Percentiles rank a stretch among this genome's conserved stretches.
Conservation (phyloP, 2,329 filamentous ascomycete genomes). For the Cladosporium sp. region DNA sequence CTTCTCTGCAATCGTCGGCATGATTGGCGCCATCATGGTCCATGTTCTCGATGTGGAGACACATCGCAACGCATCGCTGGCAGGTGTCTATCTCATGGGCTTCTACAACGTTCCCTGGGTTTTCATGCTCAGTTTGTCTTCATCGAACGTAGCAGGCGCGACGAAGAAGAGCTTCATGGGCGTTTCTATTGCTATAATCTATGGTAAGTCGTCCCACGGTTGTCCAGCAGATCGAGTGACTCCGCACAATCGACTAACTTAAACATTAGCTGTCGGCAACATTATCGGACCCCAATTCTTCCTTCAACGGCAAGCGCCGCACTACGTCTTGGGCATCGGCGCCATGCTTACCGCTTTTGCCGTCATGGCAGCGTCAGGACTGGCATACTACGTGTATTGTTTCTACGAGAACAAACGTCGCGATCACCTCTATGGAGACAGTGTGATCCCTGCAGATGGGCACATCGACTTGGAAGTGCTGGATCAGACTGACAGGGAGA, state of each 20-base stretch:
- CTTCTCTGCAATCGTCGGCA: slow-evolving; percentile 56
- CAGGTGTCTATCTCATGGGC: background rate
- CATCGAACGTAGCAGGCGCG: background rate
- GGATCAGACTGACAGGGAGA: background rate
- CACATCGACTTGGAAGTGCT: background rate
- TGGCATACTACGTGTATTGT: background rate
- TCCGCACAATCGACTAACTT: too few relatives aligned
- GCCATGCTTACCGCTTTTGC: background rate
- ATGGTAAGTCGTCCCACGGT: background rate
- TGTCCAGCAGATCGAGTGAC: too few relatives aligned
- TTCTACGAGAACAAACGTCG: background rate
- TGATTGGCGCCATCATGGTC: slow-evolving; percentile 45
- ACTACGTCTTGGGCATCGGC: background rate
- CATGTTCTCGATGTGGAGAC: background rate
- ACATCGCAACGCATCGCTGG: background rate
- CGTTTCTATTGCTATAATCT: background rate
- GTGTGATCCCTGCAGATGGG: background rate
- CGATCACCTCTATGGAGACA: background rate
- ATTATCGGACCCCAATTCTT: background rate
- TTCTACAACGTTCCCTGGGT: background rate
- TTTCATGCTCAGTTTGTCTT: background rate
- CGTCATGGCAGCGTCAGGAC: background rate
- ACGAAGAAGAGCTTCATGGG: background rate
- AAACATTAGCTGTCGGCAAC: background rate
- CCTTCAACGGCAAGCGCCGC: background rate